phyloP scores from a whole-genome alignment of 1,284 basidiomycete species.

The Apiotrichum mycotoxinovorans region DNA sequence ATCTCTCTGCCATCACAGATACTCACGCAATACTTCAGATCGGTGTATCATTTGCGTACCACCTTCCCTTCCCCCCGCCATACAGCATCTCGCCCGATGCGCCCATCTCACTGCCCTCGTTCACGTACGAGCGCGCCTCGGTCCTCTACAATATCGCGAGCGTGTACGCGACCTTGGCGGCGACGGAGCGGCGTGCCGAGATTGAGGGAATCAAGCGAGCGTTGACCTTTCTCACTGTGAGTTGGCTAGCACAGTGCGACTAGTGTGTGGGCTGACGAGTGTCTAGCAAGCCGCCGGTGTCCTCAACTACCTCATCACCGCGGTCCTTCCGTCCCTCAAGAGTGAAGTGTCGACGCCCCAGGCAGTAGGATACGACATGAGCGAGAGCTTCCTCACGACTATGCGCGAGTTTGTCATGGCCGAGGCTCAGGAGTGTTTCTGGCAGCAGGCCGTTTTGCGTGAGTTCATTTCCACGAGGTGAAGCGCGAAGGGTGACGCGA shows the following conservation, averaged over 20 bases:
- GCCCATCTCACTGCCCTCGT: constrained; percentile 64
- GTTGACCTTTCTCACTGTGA: constrained; percentile 66
- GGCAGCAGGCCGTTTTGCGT: constrained; percentile 89
- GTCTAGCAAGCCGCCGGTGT: constrained; percentile 71
- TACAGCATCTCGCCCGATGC: constrained; percentile 52
- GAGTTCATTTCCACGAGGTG: constrained; percentile 19
- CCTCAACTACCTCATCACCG: constrained; percentile 61
- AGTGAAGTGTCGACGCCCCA: constrained; percentile 53
- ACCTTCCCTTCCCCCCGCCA: constrained; percentile 62
- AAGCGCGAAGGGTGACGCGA: not conserved
- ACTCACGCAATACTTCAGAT: constrained; percentile 58
- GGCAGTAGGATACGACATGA: constrained; percentile 59
- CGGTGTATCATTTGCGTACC: constrained; percentile 69
- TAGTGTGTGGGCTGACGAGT: not conserved
- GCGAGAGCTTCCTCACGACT: constrained; percentile 60
- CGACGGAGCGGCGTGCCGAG: constrained; percentile 60
- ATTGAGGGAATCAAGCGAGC: constrained; percentile 71
- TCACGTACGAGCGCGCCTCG: constrained; percentile 72
- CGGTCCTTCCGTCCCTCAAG: constrained; percentile 59
- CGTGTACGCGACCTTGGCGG: constrained; percentile 59
- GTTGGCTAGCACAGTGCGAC: not conserved
- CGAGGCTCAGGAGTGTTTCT: constrained; percentile 94
- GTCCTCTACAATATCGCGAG: constrained; percentile 81
- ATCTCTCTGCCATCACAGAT: constrained; percentile 14
- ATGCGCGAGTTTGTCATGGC: constrained; percentile 80